Conservation (phyloP, 2,329 filamentous ascomycete genomes). For the Colletotrichum brevisporum region DNA sequence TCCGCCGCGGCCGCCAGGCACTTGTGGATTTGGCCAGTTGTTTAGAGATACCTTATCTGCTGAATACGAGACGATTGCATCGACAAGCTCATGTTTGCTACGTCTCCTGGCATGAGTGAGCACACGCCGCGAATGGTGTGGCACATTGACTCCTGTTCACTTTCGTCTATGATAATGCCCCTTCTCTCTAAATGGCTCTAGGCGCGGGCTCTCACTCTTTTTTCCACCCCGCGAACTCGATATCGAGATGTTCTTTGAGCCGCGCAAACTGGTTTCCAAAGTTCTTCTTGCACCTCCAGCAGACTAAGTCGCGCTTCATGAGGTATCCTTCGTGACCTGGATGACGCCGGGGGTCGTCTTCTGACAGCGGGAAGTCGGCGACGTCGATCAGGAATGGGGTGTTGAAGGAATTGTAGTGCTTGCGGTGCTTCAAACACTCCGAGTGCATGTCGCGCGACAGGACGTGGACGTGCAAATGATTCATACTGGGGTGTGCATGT, state of each 20-base stretch:
- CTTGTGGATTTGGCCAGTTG: constrained; percentile 2
- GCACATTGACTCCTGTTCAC: too few species aligned
- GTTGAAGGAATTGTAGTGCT: constrained; percentile 94
- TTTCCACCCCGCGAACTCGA: constrained; percentile 84
- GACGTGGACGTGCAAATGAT: constrained; percentile 91
- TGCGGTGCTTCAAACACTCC: constrained; percentile 79
- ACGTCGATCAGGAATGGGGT: constrained; percentile 87
- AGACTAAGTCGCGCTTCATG: constrained; percentile 73
- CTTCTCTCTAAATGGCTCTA: background rate
- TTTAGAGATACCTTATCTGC: constrained; percentile 27
- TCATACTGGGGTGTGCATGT: constrained; percentile 92
- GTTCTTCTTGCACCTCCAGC: constrained; percentile 85
- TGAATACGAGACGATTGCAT: constrained; percentile 20
- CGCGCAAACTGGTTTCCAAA: constrained; percentile 82
- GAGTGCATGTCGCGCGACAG: constrained; percentile 85
- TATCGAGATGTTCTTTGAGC: constrained; percentile 81
- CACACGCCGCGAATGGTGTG: too few species aligned
- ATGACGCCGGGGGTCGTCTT: constrained; percentile 74
- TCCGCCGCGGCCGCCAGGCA: constrained; percentile 1
- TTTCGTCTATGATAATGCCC: background rate
- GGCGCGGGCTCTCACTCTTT: constrained; percentile 59
- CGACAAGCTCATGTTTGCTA: too few species aligned
- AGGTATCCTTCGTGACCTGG: constrained; percentile 72
- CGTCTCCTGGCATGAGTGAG: too few species aligned
- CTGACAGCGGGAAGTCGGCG: constrained; percentile 81